Conservation (phyloP, 768 basidiomycete genomes). For the Tulasnella sp. region DNA sequence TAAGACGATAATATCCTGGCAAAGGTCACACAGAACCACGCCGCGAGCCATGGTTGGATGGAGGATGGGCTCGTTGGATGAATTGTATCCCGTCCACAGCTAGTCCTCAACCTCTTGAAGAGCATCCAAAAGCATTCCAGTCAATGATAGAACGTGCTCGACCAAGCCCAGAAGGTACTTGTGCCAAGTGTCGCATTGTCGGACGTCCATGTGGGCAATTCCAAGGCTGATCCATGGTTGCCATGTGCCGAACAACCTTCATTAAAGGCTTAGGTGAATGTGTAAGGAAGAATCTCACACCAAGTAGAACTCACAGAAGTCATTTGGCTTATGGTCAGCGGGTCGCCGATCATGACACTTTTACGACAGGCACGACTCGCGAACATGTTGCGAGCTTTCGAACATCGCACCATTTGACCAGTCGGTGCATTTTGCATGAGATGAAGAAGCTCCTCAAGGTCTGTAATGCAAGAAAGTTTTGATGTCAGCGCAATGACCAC, state of each 20-base stretch:
- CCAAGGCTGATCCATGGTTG: constrained; percentile 81
- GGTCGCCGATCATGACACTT: constrained; percentile 93
- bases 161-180: not conserved
- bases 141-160: not conserved
- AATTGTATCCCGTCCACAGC: not conserved
- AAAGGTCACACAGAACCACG: too few species aligned
- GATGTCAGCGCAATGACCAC: not conserved
- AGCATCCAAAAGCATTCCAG: not conserved
- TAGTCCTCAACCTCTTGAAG: not conserved
- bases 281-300: not conserved
- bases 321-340: constrained; percentile 78
- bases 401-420: constrained; percentile 84
- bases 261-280: not conserved
- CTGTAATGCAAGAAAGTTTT: constrained; percentile 40
- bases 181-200: constrained; percentile 40
- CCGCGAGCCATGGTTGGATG: too few species aligned
- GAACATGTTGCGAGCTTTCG: constrained; percentile 93
- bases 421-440: constrained; percentile 71
- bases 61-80: not conserved
- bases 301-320: constrained; percentile 36
- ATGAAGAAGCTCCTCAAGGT: constrained; percentile 89
- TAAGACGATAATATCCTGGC: too few species aligned
- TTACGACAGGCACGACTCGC: constrained; percentile 93
- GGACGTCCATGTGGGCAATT: constrained; percentile 84
- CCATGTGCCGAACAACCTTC: constrained; percentile 77